Percentiles rank a stretch among this genome's conserved stretches.
phyloP scores from a whole-genome alignment of 2,329 filamentous ascomycete genomes.

The Venturia nashicola region DNA sequence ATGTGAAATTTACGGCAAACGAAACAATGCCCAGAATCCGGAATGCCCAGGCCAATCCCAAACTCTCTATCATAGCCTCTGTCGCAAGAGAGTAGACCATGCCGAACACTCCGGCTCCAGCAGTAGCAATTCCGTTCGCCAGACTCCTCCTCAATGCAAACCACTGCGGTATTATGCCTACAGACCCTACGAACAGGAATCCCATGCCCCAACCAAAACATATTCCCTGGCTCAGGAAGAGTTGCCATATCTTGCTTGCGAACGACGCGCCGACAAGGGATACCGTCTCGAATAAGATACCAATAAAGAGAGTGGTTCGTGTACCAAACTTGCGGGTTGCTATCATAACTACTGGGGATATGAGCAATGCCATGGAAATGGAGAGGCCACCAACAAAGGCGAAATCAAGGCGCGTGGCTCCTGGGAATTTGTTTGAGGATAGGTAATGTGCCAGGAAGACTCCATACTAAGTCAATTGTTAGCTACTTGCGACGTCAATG shows the following conservation, averaged over 20 bases:
- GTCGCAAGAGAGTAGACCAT: conserved; percentile 55
- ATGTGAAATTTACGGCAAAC: conserved; percentile 51
- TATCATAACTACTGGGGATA: conserved; percentile 56
- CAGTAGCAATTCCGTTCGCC: conserved; percentile 55
- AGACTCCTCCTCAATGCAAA: conserved; percentile 56
- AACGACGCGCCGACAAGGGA: conserved; percentile 10
- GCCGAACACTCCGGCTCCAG: conserved; percentile 66
- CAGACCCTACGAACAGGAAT: conserved; percentile 58
- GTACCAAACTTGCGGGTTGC: conserved; percentile 52
- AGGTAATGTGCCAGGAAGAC: conserved; percentile 71
- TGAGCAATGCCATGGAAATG: conserved; percentile 51
- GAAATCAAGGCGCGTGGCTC: conserved; percentile 52
- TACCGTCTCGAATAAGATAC: conserved; percentile 28
- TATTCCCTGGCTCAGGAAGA: conserved; percentile 63
- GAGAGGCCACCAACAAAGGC: conserved; percentile 68
- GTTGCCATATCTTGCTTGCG: conserved; percentile 43
- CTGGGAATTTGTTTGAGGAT: conserved; percentile 47
- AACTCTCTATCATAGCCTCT: conserved; percentile 53
- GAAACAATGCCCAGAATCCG: conserved; percentile 52
- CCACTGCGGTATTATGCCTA: conserved; percentile 61
- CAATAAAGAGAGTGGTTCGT: conserved; percentile 49
- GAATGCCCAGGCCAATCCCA: conserved; percentile 56
- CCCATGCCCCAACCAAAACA: conserved; percentile 71
- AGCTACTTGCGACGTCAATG: background rate
- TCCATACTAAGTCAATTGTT: conserved; percentile 36